These are phyloP conservation scores for Teratosphaeria nubilosa DNA, from an alignment of 2,329 filamentous ascomycete species.

Conservation along the genomic window DNA sequence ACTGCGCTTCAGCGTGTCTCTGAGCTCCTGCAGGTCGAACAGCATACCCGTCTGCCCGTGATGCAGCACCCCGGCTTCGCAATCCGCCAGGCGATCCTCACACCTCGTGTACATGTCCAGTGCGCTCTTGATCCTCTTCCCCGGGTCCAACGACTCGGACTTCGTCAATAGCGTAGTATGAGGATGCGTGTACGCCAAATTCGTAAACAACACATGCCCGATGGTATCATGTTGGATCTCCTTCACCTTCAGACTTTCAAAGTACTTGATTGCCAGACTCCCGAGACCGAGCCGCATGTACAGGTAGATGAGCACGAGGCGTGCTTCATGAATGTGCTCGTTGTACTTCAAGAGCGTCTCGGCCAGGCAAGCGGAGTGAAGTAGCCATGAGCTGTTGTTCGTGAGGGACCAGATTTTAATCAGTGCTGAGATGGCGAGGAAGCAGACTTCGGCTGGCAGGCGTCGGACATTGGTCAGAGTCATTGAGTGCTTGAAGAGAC, in stretches of 20 bases:
- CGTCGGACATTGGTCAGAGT: constrained; percentile 8
- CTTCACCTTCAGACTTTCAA: constrained; percentile 25
- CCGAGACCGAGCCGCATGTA: constrained; percentile 25
- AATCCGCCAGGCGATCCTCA: constrained; percentile 24
- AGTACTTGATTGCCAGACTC: constrained; percentile 20
- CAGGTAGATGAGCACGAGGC: constrained; percentile 25
- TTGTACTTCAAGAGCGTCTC: constrained; percentile 19
- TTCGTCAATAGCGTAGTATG: constrained; percentile 12
- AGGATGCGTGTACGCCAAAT: constrained; percentile 22
- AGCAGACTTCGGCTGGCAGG: constrained; percentile 21
- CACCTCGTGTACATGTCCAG: constrained; percentile 21
- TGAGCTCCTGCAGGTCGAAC: constrained; percentile 26
- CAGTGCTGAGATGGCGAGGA: constrained; percentile 24
- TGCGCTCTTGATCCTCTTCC: constrained; percentile 17
- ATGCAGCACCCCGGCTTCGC: constrained; percentile 19
- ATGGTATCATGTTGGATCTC: constrained; percentile 28
- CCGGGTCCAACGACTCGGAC: constrained; percentile 15
- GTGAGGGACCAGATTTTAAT: constrained; percentile 17
- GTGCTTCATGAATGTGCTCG: constrained; percentile 23
- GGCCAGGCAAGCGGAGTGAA: constrained; percentile 22
- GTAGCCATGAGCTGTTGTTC: constrained; percentile 12
- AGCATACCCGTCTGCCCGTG: constrained; percentile 26
- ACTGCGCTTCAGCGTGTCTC: constrained; percentile 20
- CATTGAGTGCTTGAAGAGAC: constrained; percentile 15
- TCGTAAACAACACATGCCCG: constrained; percentile 24